phyloP scores from a whole-genome alignment of 257 asterid genomes.

The Paraleonurus japonicus region DNA sequence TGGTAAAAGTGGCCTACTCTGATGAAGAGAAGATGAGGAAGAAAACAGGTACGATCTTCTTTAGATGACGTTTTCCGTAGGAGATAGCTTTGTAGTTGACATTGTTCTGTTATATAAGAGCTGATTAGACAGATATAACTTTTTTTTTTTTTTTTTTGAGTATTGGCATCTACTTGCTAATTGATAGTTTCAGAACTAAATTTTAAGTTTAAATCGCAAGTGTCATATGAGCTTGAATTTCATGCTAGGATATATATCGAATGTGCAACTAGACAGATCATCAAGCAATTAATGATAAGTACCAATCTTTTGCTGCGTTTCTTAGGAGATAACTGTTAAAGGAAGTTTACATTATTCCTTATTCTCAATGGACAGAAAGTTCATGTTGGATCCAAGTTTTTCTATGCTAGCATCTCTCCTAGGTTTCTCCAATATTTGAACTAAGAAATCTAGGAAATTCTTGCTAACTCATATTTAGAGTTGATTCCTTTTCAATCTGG shows the following conservation, averaged over 20 bases:
- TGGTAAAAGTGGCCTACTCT: background rate
- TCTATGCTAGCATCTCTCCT: background rate
- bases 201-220: background rate
- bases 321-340: background rate
- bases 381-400: background rate
- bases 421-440: too few relatives aligned
- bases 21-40: background rate
- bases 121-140: background rate
- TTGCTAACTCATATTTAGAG: constrained; percentile 4
- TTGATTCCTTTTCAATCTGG: constrained; percentile 16
- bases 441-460: too few relatives aligned
- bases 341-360: background rate
- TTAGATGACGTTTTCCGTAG: constrained; percentile 3
- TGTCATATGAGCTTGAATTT: background rate
- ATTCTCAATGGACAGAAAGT: background rate
- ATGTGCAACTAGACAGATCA: background rate
- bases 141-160: too few relatives aligned
- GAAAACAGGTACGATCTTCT: constrained; percentile 7
- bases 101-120: background rate
- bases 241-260: background rate
- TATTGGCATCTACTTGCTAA: too few relatives aligned
- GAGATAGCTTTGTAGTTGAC: background rate
- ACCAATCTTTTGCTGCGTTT: background rate
- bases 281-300: constrained; percentile 2
- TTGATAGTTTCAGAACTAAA: background rate